Evolutionary conservation across 2,329 filamentous ascomycete genomes (phyloP).

Genomic region (Coniochaeta sp.): DNA sequence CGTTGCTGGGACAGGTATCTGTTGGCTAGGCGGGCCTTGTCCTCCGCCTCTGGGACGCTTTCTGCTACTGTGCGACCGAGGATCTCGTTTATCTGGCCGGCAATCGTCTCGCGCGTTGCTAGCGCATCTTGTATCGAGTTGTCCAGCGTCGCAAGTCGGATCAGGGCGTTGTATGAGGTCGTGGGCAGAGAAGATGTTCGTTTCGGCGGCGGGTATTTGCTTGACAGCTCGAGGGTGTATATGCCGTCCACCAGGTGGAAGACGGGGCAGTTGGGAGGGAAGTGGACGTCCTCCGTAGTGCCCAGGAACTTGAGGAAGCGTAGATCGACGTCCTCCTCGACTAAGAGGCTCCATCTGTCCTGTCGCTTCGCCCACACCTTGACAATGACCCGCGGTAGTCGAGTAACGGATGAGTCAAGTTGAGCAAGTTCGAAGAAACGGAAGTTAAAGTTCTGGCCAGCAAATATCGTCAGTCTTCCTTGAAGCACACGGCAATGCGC

Average conservation of each 20-base stretch:
- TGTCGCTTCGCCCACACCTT: conserved; percentile 66
- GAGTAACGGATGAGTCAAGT: conserved; percentile 56
- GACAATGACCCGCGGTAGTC: conserved; percentile 57
- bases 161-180: conserved; percentile 80
- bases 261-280: conserved; percentile 75
- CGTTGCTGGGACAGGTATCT: conserved; percentile 56
- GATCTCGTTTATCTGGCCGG: conserved; percentile 67
- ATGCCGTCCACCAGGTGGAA: conserved; percentile 83
- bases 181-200: conserved; percentile 48
- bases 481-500: too few relatives aligned
- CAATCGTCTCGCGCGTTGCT: conserved; percentile 65
- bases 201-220: conserved; percentile 41
- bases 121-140: conserved; percentile 88
- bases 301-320: conserved; percentile 73
- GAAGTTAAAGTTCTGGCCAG: conserved; percentile 73
- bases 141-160: conserved; percentile 82
- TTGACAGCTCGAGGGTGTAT: conserved; percentile 69
- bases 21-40: conserved; percentile 38
- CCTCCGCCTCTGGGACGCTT: conserved; percentile 37
- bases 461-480: background rate
- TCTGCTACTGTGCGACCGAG: conserved; percentile 30
- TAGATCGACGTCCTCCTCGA: conserved; percentile 68
- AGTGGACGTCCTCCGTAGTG: conserved; percentile 59
- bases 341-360: conserved; percentile 51
- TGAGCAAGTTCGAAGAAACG: conserved; percentile 70